Conservation (phyloP, 306 rosid genomes). For the Dalbergia cochinchinensis region DNA sequence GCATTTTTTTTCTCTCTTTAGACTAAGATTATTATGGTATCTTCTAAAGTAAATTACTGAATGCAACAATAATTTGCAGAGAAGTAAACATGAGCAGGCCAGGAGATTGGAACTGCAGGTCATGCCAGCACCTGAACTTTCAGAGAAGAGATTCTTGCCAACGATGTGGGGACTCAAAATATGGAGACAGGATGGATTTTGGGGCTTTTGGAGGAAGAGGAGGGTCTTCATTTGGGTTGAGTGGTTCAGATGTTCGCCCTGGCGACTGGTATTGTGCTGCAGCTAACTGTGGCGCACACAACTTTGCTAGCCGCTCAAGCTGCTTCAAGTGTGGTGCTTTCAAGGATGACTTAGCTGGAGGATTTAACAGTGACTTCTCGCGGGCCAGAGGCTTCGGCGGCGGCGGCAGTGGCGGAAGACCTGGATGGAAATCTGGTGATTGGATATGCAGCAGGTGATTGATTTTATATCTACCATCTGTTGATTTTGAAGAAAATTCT, state of each 20-base stretch:
- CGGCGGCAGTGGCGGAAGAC: conserved; percentile 52
- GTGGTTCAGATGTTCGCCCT: conserved; percentile 86
- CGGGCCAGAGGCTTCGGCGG: conserved; percentile 62
- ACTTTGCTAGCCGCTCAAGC: conserved; percentile 93
- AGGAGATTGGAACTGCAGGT: conserved; percentile 98
- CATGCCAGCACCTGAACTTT: conserved; percentile 96
- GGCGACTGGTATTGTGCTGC: conserved; percentile 95
- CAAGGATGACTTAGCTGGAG: conserved; percentile 73
- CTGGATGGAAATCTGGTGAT: conserved; percentile 98
- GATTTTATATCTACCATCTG: conserved; percentile 8
- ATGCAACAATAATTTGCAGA: conserved; percentile 45
- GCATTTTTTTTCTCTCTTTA: neutral
- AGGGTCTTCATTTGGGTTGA: conserved; percentile 75
- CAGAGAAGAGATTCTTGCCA: conserved; percentile 98
- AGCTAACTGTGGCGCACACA: conserved; percentile 84
- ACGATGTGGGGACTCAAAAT: conserved; percentile 84
- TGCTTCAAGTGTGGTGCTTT: conserved; percentile 98
- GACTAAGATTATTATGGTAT: neutral
- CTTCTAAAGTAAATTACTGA: conserved; percentile 9
- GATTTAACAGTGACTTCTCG: conserved; percentile 55
- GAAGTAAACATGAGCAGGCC: conserved; percentile 82
- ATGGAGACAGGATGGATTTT: conserved; percentile 61
- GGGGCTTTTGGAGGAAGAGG: conserved; percentile 68
- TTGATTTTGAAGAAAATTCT: conserved; percentile 9
- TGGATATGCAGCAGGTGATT: conserved; percentile 94